phyloP scores from a whole-genome alignment of 495 filamentous ascomycete genomes.

The Cudoniella acicularis region DNA sequence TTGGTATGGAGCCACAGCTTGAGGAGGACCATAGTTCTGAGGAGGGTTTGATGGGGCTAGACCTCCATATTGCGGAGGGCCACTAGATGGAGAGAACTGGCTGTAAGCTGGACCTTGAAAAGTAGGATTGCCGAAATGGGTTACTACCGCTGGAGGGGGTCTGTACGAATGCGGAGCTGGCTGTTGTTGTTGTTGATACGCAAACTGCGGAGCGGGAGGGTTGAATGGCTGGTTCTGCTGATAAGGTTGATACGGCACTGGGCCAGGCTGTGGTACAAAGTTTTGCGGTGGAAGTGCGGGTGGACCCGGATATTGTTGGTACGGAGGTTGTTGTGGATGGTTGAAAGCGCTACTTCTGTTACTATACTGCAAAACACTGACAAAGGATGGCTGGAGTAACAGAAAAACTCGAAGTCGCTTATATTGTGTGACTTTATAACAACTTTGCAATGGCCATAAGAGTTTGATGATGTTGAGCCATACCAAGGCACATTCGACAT shows the following conservation, averaged over 20 bases:
- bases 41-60: slow-evolving; percentile 12
- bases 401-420: too few relatives aligned
- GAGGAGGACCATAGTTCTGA: slow-evolving; percentile 10
- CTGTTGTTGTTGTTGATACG: slow-evolving; percentile 13
- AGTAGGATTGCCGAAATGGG: neutral
- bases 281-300: slow-evolving; percentile 8
- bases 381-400: too few relatives aligned
- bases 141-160: slow-evolving; percentile 27
- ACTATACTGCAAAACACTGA: slow-evolving; percentile 2
- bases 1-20: slow-evolving; percentile 9
- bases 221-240: slow-evolving; percentile 27
- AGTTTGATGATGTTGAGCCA: too few relatives aligned
- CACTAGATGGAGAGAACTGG: slow-evolving; percentile 20
- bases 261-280: slow-evolving; percentile 19
- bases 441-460: too few relatives aligned
- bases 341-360: slow-evolving; percentile 13
- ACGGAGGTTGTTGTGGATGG: neutral
- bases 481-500: too few relatives aligned
- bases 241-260: slow-evolving; percentile 28
- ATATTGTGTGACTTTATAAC: too few relatives aligned
- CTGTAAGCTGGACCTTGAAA: slow-evolving; percentile 22
- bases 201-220: slow-evolving; percentile 25
- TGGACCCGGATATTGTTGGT: slow-evolving; percentile 16
- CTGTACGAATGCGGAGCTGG: slow-evolving; percentile 10
- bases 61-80: slow-evolving; percentile 25